Evolutionary conservation across 768 basidiomycete genomes (phyloP), one percentile per base, ranked within the genome.

Genomic region (Xerocomus brunneocitrinus): DNA sequence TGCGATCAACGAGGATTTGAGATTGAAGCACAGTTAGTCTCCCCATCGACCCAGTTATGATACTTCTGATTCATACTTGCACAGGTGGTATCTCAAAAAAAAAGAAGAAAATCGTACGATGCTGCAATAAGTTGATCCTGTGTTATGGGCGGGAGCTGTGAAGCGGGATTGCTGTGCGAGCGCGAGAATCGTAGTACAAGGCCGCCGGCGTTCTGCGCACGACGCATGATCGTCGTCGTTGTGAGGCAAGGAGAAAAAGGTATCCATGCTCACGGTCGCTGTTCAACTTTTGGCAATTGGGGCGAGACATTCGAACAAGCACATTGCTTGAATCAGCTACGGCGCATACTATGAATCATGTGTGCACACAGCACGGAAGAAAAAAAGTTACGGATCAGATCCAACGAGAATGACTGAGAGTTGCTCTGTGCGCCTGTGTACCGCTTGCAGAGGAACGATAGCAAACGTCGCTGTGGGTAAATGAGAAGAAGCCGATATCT

Each of bases 401-500:
- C 8, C 8, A 35, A 28, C 8, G 43, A 24, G 47, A 30, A 9
- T 34, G n/a, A 14, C 19, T 52, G 34, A 47, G 34, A 55, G 35
- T 19, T 22, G 14, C 19, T 19, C 22, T 36, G 35, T 34, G 25
- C 5, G 22, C 14, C n/a, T 27, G 8, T 22, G 14, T 40, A 16
- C 31, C 30, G 22, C 6, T 14, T 41, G 40, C 14, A 31, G 27
- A 38, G 27, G 14, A 19, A 8, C 36, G 13, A 9, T 19, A 22
- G 28, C 25, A 41, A 24, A 22, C 8, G 2, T 19, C 4, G 30
- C 58, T 52, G 58, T 52, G 58, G 43, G 54, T 47, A 56, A 44
- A 9, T 57, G 54, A 62, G 59, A 57, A 62, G 49, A 40, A 50
- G 27, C 40, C n/a, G 30, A 34, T 22, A 41, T 32, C 25, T 4